Percentiles rank a stretch among this genome's conserved stretches.
These are phyloP conservation scores for Austroboletus eburneus DNA, from an alignment of 768 basidiomycete genomes.

Conservation along the genomic window DNA sequence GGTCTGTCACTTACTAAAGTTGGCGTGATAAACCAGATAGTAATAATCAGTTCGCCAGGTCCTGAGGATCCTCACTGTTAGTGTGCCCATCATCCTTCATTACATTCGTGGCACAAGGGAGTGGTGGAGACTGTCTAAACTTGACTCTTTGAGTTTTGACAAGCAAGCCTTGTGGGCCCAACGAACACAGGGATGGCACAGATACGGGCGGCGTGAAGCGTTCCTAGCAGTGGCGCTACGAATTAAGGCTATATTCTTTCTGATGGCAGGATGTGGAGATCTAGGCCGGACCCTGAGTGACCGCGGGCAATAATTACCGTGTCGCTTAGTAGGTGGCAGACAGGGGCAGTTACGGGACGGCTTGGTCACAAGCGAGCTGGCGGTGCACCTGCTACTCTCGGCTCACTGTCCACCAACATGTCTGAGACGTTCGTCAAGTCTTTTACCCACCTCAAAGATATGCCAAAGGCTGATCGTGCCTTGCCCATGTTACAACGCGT, in stretches of 20 bases:
- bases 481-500: slow-evolving; percentile 63
- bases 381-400: neutral
- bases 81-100: too few species aligned
- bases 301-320: too few species aligned
- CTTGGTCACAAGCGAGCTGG: slow-evolving; percentile 6
- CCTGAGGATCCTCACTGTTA: too few species aligned
- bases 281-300: too few species aligned
- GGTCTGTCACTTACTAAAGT: neutral
- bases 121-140: too few species aligned
- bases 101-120: too few species aligned
- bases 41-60: too few species aligned
- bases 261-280: too few species aligned
- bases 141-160: neutral
- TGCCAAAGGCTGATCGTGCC: slow-evolving; percentile 64
- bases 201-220: too few species aligned
- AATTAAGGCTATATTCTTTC: slow-evolving; percentile 1
- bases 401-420: slow-evolving; percentile 33
- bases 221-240: too few species aligned
- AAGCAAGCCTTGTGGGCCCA: neutral
- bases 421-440: slow-evolving; percentile 57
- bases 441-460: slow-evolving; percentile 67
- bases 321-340: too few species aligned
- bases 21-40: too few species aligned
- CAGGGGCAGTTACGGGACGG: neutral
- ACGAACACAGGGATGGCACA: neutral